Evolutionary conservation across 2,329 filamentous ascomycete species (phyloP), one percentile per base, ranked within the genome.

Genomic region (Alternaria gaisen): DNA sequence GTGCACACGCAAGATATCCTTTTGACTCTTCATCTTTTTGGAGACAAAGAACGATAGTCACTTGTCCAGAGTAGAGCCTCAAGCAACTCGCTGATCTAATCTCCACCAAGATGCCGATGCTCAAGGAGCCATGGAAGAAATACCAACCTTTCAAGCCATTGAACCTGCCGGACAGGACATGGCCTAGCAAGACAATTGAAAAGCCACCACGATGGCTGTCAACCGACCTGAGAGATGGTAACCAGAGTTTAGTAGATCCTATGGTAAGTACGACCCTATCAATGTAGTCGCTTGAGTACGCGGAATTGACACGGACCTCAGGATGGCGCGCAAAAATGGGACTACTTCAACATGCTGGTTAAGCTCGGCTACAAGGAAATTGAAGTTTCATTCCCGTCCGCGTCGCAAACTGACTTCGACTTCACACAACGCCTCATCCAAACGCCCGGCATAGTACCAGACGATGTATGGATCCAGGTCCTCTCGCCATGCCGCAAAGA

Each of bases 361-460:
- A 89, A 94, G 63, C 86, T 97, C 51, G 94, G 95, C 71, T 98
- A 96, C 86, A 98, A 97, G 82, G 94, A 98, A 82, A 97, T 98
- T 68, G 94, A 98, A 78, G 91, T 97, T 20, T 95, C 94, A 5
- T 98, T 97, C 81, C 94, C 94, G 51, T 97, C 93, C 0, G 93
- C 94, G 14, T 97, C 93, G 40, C 91, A 97, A 77, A 97, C 91
- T 74, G 95, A 98, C 82, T 98, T 94, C 83, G 92, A 97, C 83
- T 98, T 98, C 77, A 97, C 93, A 41, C 87, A 93, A 69, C 88
- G 90, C 73, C 84, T 98, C 69, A 88, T 97, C 66, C 90, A 96
- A 72, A 97, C 93, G 1, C 91, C 92, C 11, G 92, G 91, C 41
- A 86, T 88, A 14, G 87, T 94, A 9, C 93, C 94, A 55, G 92